These are phyloP conservation scores for Sisymbrium irio DNA, from an alignment of 345 rosid species.

Conservation along the genomic window DNA sequence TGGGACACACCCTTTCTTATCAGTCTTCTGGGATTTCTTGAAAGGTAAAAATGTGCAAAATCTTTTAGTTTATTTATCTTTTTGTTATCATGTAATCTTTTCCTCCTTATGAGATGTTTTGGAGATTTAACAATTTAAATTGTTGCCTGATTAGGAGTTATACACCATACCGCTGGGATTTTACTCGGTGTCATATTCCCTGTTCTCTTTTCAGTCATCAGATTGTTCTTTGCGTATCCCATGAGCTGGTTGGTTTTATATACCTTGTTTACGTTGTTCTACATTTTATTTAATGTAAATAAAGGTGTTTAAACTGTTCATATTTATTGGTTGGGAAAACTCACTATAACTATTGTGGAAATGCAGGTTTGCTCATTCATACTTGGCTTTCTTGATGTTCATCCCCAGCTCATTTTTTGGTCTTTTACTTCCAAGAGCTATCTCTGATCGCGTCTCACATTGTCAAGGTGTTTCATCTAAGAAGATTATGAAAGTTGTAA, in stretches of 20 bases:
- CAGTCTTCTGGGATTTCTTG: constrained; percentile 55
- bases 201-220: constrained; percentile 60
- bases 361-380: constrained; percentile 94
- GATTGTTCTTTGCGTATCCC: constrained; percentile 64
- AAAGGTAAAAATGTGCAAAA: constrained; percentile 56
- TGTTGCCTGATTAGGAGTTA: constrained; percentile 53
- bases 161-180: constrained; percentile 64
- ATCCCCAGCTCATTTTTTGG: constrained; percentile 79
- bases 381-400: constrained; percentile 83
- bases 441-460: constrained; percentile 53
- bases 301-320: constrained; percentile 7
- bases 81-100: neutral
- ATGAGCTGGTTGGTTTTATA: constrained; percentile 76
- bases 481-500: constrained; percentile 70
- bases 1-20: constrained; percentile 44
- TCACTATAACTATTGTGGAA: constrained; percentile 10
- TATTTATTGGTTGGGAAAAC: constrained; percentile 2
- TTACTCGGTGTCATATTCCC: constrained; percentile 72
- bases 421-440: constrained; percentile 63
- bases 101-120: neutral
- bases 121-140: constrained; percentile 13
- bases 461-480: constrained; percentile 54
- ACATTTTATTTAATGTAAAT: neutral
- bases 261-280: neutral
- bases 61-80: neutral